phyloP scores from a whole-genome alignment of 2,329 filamentous ascomycete species.

The Colletotrichum sidae region DNA sequence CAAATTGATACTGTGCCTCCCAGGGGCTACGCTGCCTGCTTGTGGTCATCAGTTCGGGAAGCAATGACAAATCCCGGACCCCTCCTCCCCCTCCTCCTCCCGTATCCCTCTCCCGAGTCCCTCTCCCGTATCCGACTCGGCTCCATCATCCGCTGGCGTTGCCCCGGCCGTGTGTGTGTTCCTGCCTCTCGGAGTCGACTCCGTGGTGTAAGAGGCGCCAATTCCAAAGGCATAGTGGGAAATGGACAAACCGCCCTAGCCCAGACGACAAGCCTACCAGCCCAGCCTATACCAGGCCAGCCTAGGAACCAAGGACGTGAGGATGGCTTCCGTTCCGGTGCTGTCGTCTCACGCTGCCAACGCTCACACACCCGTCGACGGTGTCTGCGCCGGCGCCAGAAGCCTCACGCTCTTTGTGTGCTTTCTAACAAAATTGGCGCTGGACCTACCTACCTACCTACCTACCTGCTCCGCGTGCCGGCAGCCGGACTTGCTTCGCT shows the following conservation, averaged over 20 bases:
- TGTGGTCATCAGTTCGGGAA: background rate
- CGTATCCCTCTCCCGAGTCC: too few relatives aligned
- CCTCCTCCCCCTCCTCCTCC: background rate
- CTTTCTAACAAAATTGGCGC: background rate
- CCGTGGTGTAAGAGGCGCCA: background rate
- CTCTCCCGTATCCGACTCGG: background rate
- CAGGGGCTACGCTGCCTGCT: background rate
- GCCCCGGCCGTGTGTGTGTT: too few relatives aligned
- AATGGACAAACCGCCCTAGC: background rate
- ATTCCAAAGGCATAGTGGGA: background rate
- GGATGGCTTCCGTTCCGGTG: constrained; percentile 6
- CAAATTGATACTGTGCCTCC: background rate
- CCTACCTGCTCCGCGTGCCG: constrained; percentile 5
- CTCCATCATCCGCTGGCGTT: background rate
- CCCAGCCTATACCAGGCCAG: background rate
- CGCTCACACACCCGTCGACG: constrained; percentile 28
- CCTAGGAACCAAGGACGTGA: background rate
- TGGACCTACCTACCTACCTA: background rate
- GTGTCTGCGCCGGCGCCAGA: constrained; percentile 12
- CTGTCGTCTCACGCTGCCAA: constrained; percentile 19
- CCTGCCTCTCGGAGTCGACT: constrained; percentile 17
- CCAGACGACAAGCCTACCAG: background rate
- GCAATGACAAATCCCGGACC: constrained; percentile 16
- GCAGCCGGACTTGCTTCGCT: background rate
- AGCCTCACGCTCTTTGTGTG: background rate